Base-by-base conservation (phyloP, 768 basidiomycete genomes). In the Amanita inopinata region DNA sequence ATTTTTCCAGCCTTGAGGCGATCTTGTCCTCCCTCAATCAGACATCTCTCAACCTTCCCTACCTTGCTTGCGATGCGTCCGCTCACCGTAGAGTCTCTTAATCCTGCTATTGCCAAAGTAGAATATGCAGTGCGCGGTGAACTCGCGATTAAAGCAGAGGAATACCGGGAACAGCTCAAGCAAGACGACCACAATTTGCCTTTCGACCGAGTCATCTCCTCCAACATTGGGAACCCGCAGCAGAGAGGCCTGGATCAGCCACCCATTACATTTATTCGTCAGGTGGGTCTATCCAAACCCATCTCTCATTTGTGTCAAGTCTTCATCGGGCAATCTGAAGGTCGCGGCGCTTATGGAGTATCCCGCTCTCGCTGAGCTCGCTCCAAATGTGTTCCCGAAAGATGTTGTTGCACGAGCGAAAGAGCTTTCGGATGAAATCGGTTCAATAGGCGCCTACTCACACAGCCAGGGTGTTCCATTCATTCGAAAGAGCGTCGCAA, bases 221-320 rank as follows among this genome's bases (percentile, higher is more conserved):
- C 90, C 48, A 99, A 98, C 65, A 99, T 99, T 47, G 94, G 94
- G 7, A 98, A 99, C 56, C 94, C 96, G 0, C 94, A 99, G 63
- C 93, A 97, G 63, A 83, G 80, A 52, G 92, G 92, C 0, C 71
- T 99, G 40, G 81, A 97, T 62, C 94, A 99, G 58, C 76, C 82
- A 4, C 89, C 93, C 2, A 76, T 98, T 47, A 96, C 94, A 3
- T 98, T 89, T 59, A 74, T 79, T 46, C 72, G 94, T 43, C 94
- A 98, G 83, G 91, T 86, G 50, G 42, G 74, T 53, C 22, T n/a
- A 3, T 25, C 22, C n/a, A n/a, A n/a, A n/a, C 18, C 35, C 14
- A 12, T 32, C 23, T 32, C 9, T 19, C 33, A 6, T 7, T 35
- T 35, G 5, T 17, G 23, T 46, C 35, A 8, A 38, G 11, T 11